phyloP scores from a whole-genome alignment of 768 basidiomycete genomes.

The Lactarius indigo region DNA sequence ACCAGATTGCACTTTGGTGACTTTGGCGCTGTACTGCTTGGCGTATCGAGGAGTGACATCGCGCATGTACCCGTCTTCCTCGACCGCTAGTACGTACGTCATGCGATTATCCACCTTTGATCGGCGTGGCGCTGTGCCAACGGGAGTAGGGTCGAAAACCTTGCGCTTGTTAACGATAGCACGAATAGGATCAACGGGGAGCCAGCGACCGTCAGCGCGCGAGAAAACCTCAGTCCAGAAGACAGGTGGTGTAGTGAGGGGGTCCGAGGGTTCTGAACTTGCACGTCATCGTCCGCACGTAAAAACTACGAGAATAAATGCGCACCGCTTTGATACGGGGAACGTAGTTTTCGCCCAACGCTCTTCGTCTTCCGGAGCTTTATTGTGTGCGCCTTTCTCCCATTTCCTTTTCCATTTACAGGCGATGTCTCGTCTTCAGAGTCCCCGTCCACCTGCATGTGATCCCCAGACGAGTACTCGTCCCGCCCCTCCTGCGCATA shows the following conservation, averaged over 20 bases:
- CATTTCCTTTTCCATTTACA: slow-evolving; percentile 49
- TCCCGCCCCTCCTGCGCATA: slow-evolving; percentile 36
- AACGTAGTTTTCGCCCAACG: slow-evolving; percentile 45
- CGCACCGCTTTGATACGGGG: slow-evolving; percentile 16
- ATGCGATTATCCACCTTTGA: slow-evolving; percentile 69
- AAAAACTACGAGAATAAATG: neutral
- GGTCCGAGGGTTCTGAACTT: slow-evolving; percentile 43
- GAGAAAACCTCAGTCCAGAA: slow-evolving; percentile 99
- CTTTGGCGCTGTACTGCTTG: slow-evolving; percentile 71
- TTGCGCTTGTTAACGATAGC: slow-evolving; percentile 76
- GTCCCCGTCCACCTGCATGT: slow-evolving; percentile 41
- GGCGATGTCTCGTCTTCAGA: slow-evolving; percentile 27
- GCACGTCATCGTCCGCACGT: neutral
- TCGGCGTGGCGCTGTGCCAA: slow-evolving; percentile 22
- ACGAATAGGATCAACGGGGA: slow-evolving; percentile 88
- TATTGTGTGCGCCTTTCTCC: slow-evolving; percentile 51
- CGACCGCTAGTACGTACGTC: slow-evolving; percentile 89
- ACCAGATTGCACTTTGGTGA: slow-evolving; percentile 73
- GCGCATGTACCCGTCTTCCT: slow-evolving; percentile 89
- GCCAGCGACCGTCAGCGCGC: slow-evolving; percentile 85
- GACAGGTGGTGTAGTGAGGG: slow-evolving; percentile 68
- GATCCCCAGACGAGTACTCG: slow-evolving; percentile 36
- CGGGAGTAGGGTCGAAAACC: slow-evolving; percentile 63
- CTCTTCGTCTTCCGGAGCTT: slow-evolving; percentile 55
- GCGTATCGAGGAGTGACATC: slow-evolving; percentile 93